Base-by-base conservation (phyloP, 2,329 filamentous ascomycete genomes). In the Colletotrichum chlorophyti region DNA sequence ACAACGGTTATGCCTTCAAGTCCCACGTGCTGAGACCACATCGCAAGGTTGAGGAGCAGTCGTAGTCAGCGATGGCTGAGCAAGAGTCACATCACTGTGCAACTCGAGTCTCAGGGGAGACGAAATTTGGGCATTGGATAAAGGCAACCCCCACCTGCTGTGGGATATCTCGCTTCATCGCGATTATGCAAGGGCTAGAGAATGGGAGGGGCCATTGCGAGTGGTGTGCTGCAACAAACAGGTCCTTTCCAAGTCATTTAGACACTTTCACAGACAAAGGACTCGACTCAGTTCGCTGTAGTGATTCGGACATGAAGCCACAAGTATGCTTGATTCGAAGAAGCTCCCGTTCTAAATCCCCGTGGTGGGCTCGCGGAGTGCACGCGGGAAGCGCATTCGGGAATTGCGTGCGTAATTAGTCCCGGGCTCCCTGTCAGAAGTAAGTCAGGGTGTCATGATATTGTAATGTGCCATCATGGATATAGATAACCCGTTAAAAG, bases 241-340 rank as follows among this genome's bases (percentile, higher is more conserved):
- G n/a, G n/a, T n/a, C n/a, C n/a, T n/a, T n/a, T n/a, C n/a, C n/a
- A n/a, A n/a, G n/a, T n/a, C n/a, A n/a, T n/a, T n/a, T n/a, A n/a
- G n/a, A n/a, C n/a, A n/a, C n/a, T n/a, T n/a, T n/a, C n/a, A n/a
- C n/a, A n/a, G n/a, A n/a, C n/a, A n/a, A n/a, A n/a, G n/a, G n/a
- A n/a, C 45, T 38, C 7, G 29, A 31, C n/a, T 24, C n/a, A 14
- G 19, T 19, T 42, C 37, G n/a, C 19, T 34, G 26, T 38, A 12
- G 34, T 27, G 24, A 49, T 27, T 21, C 35, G 45, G 17, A 7
- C 29, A 31, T 6, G 31, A 42, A 23, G 38, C 15, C 37, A 32
- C 17, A 41, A 50, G 43, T 45, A 55, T 59, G 51, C 51, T 59
- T 55, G 43, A 55, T 40, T 45, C 10, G 43, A 45, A 48, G 35